These are phyloP conservation scores for Fusarium robinianum DNA, from an alignment of 2,329 filamentous ascomycete species.

Conservation along the genomic window DNA sequence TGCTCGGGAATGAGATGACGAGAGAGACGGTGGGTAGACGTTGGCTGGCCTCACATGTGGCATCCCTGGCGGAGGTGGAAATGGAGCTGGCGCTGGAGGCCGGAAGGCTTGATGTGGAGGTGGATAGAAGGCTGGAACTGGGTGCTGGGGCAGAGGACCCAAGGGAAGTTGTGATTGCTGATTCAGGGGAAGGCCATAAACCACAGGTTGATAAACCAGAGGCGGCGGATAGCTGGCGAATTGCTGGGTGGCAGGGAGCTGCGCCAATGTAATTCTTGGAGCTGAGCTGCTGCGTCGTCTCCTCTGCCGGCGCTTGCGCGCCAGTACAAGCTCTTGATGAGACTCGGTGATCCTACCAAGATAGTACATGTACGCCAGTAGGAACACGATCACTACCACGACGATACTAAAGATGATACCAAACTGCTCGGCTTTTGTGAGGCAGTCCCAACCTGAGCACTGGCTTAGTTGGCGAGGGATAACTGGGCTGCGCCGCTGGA, in stretches of 20 bases:
- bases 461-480: conserved; percentile 2
- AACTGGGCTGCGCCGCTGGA: not conserved
- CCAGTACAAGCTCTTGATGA: conserved; percentile 19
- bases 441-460: conserved; percentile 47
- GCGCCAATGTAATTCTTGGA: conserved; percentile 9
- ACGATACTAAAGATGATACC: conserved; percentile 47
- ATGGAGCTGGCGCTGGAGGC: not conserved
- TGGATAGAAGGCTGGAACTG: conserved; percentile 11
- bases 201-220: conserved; percentile 17
- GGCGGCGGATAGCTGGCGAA: conserved; percentile 11
- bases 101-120: not conserved
- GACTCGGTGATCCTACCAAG: conserved; percentile 32
- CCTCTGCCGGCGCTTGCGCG: conserved; percentile 9
- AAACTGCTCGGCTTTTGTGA: conserved; percentile 43
- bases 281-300: conserved; percentile 4
- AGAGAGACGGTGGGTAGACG: not conserved
- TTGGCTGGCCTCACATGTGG: not conserved
- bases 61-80: not conserved
- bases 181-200: conserved; percentile 10
- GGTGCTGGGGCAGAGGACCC: conserved; percentile 3
- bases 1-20: not conserved
- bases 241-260: conserved; percentile 24
- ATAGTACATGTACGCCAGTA: conserved; percentile 43
- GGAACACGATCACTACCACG: conserved; percentile 36
- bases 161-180: conserved; percentile 1